Base-by-base conservation (phyloP, 169 alveolate genomes). In the Plasmodium vinckei region DNA sequence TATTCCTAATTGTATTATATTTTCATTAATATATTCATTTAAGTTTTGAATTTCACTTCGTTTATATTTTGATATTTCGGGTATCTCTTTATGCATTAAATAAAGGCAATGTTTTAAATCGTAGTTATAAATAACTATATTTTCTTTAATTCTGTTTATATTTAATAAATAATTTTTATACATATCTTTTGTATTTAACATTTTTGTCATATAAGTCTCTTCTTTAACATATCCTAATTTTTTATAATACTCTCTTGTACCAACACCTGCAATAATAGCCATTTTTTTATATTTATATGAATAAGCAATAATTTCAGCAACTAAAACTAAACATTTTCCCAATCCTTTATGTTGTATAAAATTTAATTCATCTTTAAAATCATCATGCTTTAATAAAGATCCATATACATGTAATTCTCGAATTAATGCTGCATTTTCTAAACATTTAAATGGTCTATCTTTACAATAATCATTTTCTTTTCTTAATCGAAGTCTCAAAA, bases 221-320 rank as follows among this genome's bases (percentile, higher is more conserved):
- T 97, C 98, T 56, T 96, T 89, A 60, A 87, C 93, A 92, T 98
- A 99, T 47, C 99, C 99, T 63, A 97, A 94, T 82, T 97, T 98
- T 56, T 98, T 96, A 94, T 99, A 99, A 94, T 99, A 99, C 87
- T 97, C 98, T 68, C 99, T 95, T n/a, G 99, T 98, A 44, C 99
- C 99, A 12, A 99, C 98, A 39, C 99, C 99, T 13, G 99, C 98
- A 49, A 99, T 99, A 61, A 99, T 99, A 23, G 99, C 99, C 91
- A 98, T 95, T 87, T 96, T 95, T 72, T 79, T 87, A 77, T 93
- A 93, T 5, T 98, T 87, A 67, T 89, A 59, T 6, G 33, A 89
- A 63, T 71, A 82, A n/a, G 95, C 92, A 17, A 94, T 63, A 10
- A 94, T 92, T 69, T 94, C 96, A n/a, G 96, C 94, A 2, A 91